Base-by-base conservation (phyloP, 805 yeast genomes). In the Teunomyces aglyptinius region DNA sequence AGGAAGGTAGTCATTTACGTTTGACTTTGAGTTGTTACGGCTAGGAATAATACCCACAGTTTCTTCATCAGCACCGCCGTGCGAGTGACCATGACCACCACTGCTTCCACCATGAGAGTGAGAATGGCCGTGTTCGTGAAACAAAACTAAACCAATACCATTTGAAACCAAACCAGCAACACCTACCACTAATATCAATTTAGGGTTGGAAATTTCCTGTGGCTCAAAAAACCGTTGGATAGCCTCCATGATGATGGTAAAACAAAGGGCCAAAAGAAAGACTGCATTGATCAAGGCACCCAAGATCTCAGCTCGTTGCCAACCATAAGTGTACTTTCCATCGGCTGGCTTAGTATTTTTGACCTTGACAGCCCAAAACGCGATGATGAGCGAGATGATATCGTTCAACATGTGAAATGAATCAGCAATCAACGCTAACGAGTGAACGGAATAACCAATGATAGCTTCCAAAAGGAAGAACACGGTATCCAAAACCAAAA, bases 341-440 rank as follows among this genome's bases (percentile, higher is more conserved):
- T 89, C 94, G 1, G 96, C 94, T 24, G 83, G 81, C 58, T 82
- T 80, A 33, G 81, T 81, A 56, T 86, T 86, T 44, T 97, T 90
- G 10, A 90, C 96, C 51, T 80, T 80, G 16, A 94, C 98, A 0
- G 99, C 99, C 97, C 97, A 92, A 27, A 91, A 71, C 0, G 99
- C 99, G 43, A 92, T 90, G 15, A 91, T 53, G 29, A 92, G 73
- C 1, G 97, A 89, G 49, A 92, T 82, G 46, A 92, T 88, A 68
- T 92, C 99, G 69, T 94, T 92, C 53, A 92, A 75, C 98, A 94
- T 94, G 66, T 92, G 99, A 78, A 92, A 94, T 1, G 98, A 86
- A 64, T 92, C 99, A 1, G 98, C 99, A 46, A 92, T 84, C 45
- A 92, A 77, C 0, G 99, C 98, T 59, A 92, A 76, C 1, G 98